Conservation (phyloP, 2,329 filamentous ascomycete species). For the Cladosporium phlei region DNA sequence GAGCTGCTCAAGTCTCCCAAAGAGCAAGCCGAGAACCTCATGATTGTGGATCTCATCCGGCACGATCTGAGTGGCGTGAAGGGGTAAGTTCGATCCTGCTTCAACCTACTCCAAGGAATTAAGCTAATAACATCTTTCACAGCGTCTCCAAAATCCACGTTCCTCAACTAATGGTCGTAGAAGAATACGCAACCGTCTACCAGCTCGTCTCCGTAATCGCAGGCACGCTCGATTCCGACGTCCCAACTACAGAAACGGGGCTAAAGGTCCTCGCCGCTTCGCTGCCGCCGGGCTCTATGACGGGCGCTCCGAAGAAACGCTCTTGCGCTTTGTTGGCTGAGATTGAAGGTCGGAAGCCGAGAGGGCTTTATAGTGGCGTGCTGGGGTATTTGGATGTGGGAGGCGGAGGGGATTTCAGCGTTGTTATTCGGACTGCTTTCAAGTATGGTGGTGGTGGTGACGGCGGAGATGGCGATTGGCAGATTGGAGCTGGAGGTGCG, state of each 20-base stretch:
- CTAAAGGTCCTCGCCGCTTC: conserved; percentile 71
- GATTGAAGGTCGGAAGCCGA: conserved; percentile 59
- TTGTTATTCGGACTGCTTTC: conserved; percentile 81
- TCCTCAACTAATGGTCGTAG: conserved; percentile 74
- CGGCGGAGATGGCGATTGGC: too few relatives aligned
- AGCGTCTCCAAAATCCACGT: conserved; percentile 58
- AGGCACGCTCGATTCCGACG: conserved; percentile 61
- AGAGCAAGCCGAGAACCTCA: conserved; percentile 91
- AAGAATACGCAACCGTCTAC: conserved; percentile 86
- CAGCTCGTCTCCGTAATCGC: conserved; percentile 88
- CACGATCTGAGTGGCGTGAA: conserved; percentile 87
- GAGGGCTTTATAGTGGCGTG: conserved; percentile 81
- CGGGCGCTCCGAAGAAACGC: conserved; percentile 88
- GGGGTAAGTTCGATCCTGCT: conserved; percentile 62
- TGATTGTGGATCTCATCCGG: conserved; percentile 96
- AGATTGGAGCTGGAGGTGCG: conserved; percentile 82
- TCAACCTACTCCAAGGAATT: background rate
- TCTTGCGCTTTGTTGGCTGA: conserved; percentile 75
- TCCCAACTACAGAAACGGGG: too few relatives aligned
- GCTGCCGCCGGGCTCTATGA: conserved; percentile 91
- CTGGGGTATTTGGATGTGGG: conserved; percentile 85
- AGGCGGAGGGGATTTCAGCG: conserved; percentile 83
- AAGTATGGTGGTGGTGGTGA: conserved; percentile 63
- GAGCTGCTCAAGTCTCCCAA: conserved; percentile 73
- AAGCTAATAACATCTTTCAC: conserved; percentile 3